Conservation (phyloP, 768 basidiomycete genomes). For the Suillus brevipes region DNA sequence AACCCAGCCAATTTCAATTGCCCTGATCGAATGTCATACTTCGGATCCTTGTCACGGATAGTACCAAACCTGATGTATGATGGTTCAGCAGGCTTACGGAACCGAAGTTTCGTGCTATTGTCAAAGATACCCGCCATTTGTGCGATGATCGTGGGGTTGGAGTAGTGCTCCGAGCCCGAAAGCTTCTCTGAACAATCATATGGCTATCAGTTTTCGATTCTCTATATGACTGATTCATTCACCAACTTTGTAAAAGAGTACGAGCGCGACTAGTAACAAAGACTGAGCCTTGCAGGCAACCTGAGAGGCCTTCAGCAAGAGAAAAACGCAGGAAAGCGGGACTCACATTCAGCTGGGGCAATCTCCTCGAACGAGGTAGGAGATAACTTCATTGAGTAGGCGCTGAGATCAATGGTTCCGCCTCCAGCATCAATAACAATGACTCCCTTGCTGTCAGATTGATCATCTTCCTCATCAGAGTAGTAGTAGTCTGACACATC, state of each 20-base stretch:
- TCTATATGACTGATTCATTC: neutral
- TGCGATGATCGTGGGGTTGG: slow-evolving; percentile 29
- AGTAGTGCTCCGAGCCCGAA: slow-evolving; percentile 26
- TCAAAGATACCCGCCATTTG: slow-evolving; percentile 38
- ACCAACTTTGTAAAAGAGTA: slow-evolving; percentile 29
- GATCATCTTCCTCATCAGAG: slow-evolving; percentile 1
- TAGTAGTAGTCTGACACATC: slow-evolving; percentile 2
- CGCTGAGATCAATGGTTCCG: slow-evolving; percentile 40
- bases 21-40: slow-evolving; percentile 37
- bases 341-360: slow-evolving; percentile 32
- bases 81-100: slow-evolving; percentile 34
- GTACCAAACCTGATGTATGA: slow-evolving; percentile 43
- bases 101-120: slow-evolving; percentile 38
- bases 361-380: slow-evolving; percentile 35
- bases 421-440: slow-evolving; percentile 51
- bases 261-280: slow-evolving; percentile 33
- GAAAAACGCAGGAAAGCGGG: neutral
- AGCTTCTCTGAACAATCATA: slow-evolving; percentile 25
- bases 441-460: slow-evolving; percentile 35
- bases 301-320: slow-evolving; percentile 18
- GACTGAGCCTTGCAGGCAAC: slow-evolving; percentile 40
- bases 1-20: slow-evolving; percentile 40
- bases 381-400: slow-evolving; percentile 29
- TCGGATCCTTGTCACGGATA: slow-evolving; percentile 32
- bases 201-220: neutral